Evolutionary conservation across 2,329 filamentous ascomycete genomes (phyloP), one percentile per base, ranked within the genome.

Genomic region (Fusarium mexicanum): DNA sequence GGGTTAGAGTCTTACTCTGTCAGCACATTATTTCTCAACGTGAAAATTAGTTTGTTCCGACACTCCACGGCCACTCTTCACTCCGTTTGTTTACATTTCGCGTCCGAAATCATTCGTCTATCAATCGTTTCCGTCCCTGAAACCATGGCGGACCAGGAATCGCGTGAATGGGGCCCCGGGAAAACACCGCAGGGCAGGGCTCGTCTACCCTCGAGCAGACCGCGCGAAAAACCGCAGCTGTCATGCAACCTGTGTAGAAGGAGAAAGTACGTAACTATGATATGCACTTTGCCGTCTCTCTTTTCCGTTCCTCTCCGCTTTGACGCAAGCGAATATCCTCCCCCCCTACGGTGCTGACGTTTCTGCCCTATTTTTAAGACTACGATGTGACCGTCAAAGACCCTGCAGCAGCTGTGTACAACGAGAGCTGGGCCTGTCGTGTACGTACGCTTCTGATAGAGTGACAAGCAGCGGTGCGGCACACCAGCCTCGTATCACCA

Each of bases 221-320:
- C 55, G 0, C 48, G 66, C 26, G 66, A 69, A 12, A 69, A 69
- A 18, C 55, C 55, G 2, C 66, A 69, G 9, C 33, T 69, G 9
- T 69, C 66, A n/a, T 69, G 66, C n/a, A 69, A 62, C n/a, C 33
- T 69, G 3, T 69, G 66, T 16, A 68, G 66, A 2, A 67, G 24
- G 41, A 50, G 66, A 55, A 69, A 69, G 66, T 68, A 24, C 31
- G 62, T 31, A 26, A 12, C 2, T 13, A 14, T 3, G 29, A 31
- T 31, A 16, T 29, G 10, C 51, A 9, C 18, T n/a, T 33, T 35
- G 6, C 8, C 24, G 13, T 9, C 9, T 24, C 10, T 18, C 20
- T 5, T 24, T 24, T 35, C 16, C 29, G 46, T 54, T 11, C 13
- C 8, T 3, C 20, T 29, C 35, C 35, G 24, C 33, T 38, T 26